Evolutionary conservation across 2,329 filamentous ascomycete genomes (phyloP), one percentile per base, ranked within the genome.

Genomic region (Atkinsonella texensis): DNA sequence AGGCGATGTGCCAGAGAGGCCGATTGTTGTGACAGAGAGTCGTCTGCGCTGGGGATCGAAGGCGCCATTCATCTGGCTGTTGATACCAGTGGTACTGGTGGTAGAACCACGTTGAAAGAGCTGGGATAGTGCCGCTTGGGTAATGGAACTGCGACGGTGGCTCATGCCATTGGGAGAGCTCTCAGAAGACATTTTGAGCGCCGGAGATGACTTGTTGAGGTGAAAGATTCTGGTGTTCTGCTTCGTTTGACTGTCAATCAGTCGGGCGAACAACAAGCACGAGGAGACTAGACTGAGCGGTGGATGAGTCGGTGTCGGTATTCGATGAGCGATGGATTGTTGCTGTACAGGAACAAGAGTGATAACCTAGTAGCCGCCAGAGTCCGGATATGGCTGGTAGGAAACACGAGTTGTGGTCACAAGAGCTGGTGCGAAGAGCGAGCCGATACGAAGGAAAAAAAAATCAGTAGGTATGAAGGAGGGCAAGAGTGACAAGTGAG

Each of bases 11-110:
- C 85, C 85, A 4, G 84, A 85, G n/a, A 89, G 72, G 35, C 86
- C 85, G 32, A 89, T 70, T 4, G 85, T 87, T 45, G 81, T 83
- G 62, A 89, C 79, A 44, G 86, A 90, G 57, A 89, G 77, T 46
- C 86, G 81, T 54, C 85, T 82, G 53, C 81, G 80, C 55, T 79
- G 77, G 56, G 75, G 72, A 51, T 82, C 75, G 56, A 79, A 73
- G 31, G 74, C 68, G 35, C 67, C 65, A 48, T 70, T 63, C 44
- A 65, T 65, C 49, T 61, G 65, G 28, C 67, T 64, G 50, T 58
- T 60, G 32, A 69, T 68, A 53, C 71, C 64, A 52, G 71, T 70
- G 6, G 50, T 45, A n/a, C 7, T 17, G 52, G 73, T 69, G 3
- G 77, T 79, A 58, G 75, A 75, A 60, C 73, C 76, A 57, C 80